Percentiles rank a stretch among this genome's conserved stretches.
These are phyloP conservation scores for Zymoseptoria tritici DNA, from an alignment of 2,329 filamentous ascomycete genomes.

Conservation along the genomic window DNA sequence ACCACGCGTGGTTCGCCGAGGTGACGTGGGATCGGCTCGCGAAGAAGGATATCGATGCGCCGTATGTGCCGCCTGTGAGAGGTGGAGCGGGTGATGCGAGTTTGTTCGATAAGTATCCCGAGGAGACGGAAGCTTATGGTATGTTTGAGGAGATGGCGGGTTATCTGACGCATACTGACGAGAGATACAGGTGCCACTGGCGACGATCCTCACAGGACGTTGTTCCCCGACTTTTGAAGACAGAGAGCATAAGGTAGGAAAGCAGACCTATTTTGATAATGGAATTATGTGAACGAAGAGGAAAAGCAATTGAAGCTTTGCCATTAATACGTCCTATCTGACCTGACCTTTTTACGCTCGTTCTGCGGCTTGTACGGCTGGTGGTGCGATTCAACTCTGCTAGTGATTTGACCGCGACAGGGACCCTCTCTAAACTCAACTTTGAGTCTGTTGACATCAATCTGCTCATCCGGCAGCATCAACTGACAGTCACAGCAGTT, in stretches of 20 bases:
- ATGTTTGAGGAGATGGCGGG: background rate
- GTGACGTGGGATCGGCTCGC: slow-evolving; percentile 94
- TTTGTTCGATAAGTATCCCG: slow-evolving; percentile 96
- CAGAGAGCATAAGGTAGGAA: background rate
- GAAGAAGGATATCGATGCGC: slow-evolving; percentile 95
- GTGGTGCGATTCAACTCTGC: background rate
- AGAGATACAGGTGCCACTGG: background rate
- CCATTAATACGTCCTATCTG: background rate
- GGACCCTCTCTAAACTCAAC: too few species aligned
- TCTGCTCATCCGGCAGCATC: too few species aligned
- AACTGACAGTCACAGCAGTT: too few species aligned
- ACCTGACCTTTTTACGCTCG: background rate
- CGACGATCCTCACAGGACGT: background rate
- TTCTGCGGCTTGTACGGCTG: background rate
- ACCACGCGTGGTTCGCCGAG: slow-evolving; percentile 91
- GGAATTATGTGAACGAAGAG: background rate
- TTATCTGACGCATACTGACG: background rate
- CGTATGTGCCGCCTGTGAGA: slow-evolving; percentile 92
- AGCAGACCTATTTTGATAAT: background rate
- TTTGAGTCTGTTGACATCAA: too few species aligned
- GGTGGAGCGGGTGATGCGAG: slow-evolving; percentile 91
- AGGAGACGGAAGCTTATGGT: slow-evolving; percentile 92
- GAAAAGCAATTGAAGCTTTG: background rate
- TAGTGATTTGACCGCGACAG: background rate
- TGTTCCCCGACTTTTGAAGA: background rate